Percentiles rank a stretch among this genome's conserved stretches.
These are phyloP conservation scores for Wallacemonas collosoma DNA, from an alignment of 208 protist species.

Conservation along the genomic window DNA sequence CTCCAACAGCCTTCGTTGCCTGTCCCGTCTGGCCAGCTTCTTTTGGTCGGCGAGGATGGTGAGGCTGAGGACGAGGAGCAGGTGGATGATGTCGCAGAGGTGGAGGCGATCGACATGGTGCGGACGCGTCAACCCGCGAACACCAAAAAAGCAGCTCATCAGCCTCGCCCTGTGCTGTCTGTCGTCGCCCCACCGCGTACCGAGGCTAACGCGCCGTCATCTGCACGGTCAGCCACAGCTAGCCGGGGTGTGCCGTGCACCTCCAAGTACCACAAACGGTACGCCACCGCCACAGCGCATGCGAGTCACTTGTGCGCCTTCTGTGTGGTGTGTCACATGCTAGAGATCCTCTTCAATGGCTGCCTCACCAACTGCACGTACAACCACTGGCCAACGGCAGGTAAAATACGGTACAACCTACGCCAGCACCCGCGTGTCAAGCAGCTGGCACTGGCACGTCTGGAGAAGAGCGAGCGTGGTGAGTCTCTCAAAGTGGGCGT, in stretches of 20 bases:
- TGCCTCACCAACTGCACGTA: slow-evolving; percentile 48
- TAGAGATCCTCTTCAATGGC: slow-evolving; percentile 73
- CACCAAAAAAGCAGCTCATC: not conserved
- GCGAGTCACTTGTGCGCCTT: slow-evolving; percentile 57
- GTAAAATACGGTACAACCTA: slow-evolving; percentile 55
- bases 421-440: slow-evolving; percentile 38
- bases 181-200: not conserved
- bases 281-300: slow-evolving; percentile 40
- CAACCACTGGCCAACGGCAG: slow-evolving; percentile 60
- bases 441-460: slow-evolving; percentile 39
- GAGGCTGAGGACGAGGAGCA: not conserved
- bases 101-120: not conserved
- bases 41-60: not conserved
- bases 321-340: slow-evolving; percentile 70
- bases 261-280: slow-evolving; percentile 63
- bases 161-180: slow-evolving; percentile 7
- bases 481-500: slow-evolving; percentile 31
- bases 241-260: slow-evolving; percentile 23
- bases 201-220: not conserved
- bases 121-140: not conserved
- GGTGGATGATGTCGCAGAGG: not conserved
- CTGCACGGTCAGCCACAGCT: not conserved
- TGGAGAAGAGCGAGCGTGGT: slow-evolving; percentile 35
- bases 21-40: not conserved
- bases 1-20: slow-evolving; percentile 10